Conservation (phyloP, 257 asterid species). For the Anisodus acutangulus region DNA sequence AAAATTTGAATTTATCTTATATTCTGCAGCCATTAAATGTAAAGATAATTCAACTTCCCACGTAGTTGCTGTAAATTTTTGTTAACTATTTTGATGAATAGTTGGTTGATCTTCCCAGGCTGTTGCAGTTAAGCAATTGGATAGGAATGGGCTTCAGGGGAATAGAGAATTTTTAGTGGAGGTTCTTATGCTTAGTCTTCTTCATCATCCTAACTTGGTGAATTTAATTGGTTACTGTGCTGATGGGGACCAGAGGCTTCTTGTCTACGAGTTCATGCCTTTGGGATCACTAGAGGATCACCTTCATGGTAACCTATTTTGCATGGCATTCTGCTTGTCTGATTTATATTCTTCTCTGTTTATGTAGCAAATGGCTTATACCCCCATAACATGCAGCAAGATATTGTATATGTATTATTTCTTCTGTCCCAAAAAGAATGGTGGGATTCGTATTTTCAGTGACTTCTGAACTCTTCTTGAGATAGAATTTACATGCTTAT, state of each 20-base stretch:
- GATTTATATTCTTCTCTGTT: not conserved
- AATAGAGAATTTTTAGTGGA: slow-evolving; percentile 95
- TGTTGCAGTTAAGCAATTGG: slow-evolving; percentile 96
- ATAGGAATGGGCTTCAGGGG: slow-evolving; percentile 98
- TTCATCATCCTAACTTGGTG: slow-evolving; percentile 94
- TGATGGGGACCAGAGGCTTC: slow-evolving; percentile 99
- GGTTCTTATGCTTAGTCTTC: slow-evolving; percentile 98
- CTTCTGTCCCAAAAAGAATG: not conserved
- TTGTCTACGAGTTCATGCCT: slow-evolving; percentile 98
- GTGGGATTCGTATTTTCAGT: not conserved
- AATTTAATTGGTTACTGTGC: slow-evolving; percentile 95
- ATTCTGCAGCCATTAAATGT: slow-evolving; percentile 5
- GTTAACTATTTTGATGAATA: slow-evolving; percentile 14
- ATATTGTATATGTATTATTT: not conserved
- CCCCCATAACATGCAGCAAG: slow-evolving; percentile 20
- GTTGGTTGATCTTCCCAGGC: slow-evolving; percentile 53
- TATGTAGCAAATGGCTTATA: slow-evolving; percentile 7
- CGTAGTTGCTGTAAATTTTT: not conserved
- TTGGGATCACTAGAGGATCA: slow-evolving; percentile 96
- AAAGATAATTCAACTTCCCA: slow-evolving; percentile 4
- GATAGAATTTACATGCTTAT: not conserved
- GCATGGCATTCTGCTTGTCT: slow-evolving; percentile 26
- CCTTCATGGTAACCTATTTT: slow-evolving; percentile 72
- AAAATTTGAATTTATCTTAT: slow-evolving; percentile 14
- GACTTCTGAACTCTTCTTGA: not conserved